Evolutionary conservation across 2,329 filamentous ascomycete genomes (phyloP), one percentile per base, ranked within the genome.

Genomic region (Nemania bipapillata): DNA sequence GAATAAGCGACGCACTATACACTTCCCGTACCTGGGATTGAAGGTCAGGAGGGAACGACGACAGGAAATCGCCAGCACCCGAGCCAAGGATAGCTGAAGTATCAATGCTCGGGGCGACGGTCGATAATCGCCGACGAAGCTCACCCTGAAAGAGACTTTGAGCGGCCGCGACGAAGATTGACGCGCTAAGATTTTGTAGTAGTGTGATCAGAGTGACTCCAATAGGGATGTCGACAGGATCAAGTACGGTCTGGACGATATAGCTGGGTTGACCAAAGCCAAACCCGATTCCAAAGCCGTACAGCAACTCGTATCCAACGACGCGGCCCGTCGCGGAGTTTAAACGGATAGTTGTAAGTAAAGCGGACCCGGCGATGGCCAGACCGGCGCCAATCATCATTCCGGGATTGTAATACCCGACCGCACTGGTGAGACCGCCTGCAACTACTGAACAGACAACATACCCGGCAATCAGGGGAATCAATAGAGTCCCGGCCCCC

Each of bases 121-220:
- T 3, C 9, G n/a, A 55, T 8, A 58, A 24, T n/a, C 20, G 28
- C 20, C 30, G 60, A 4, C 59, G 66, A 30, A 73, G 26, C 28
- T 71, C 64, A 11, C 63, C 53, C 26, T 74, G 63, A 12, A 74
- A 65, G 20, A 73, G 61, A 26, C 59, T 72, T 52, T 73, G 71
- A 2, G 30, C 72, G 1, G 71, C 65, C 0, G 71, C 71, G 0
- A 71, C 59, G 20, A 74, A 74, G 8, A 74, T 40, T 1, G 72
- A 73, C n/a, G 71, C 68, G 52, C 69, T 70, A 42, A 73, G 69
- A 30, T 70, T 73, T 47, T 74, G 72, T 15, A 67, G 49, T 11
- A 72, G 52, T 1, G 63, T 67, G 22, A 72, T 65, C n/a, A 74
- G 50, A 6, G 71, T 69, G 0, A 71, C 62, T 2, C 69, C 71